Evolutionary conservation across 192 early-diverging fungal genomes (phyloP).

Genomic region (Backusella morwellensis): DNA sequence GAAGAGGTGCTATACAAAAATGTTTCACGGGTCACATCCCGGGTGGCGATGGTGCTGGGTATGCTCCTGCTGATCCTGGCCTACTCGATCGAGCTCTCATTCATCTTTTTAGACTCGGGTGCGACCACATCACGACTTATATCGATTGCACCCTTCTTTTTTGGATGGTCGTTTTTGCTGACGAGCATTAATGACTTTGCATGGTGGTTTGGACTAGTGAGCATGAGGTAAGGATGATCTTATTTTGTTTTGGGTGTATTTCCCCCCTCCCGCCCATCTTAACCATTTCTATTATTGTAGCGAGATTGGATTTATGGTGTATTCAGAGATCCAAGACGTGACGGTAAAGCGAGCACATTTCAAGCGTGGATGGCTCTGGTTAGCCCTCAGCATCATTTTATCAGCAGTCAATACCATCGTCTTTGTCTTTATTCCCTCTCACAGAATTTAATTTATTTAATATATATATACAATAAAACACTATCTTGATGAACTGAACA

Average conservation of each 20-base stretch:
- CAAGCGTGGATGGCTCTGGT: conserved; percentile 20
- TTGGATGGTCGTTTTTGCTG: conserved; percentile 34
- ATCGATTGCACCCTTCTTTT: conserved; percentile 29
- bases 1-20: conserved; percentile 40
- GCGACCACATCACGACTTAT: conserved; percentile 28
- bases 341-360: conserved; percentile 12
- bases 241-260: not conserved
- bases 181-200: conserved; percentile 36
- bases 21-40: conserved; percentile 14
- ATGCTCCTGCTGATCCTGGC: conserved; percentile 30
- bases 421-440: conserved; percentile 26
- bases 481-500: conserved; percentile 32
- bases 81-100: conserved; percentile 35
- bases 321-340: conserved; percentile 18
- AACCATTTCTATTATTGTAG: not conserved
- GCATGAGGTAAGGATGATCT: conserved; percentile 24
- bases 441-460: conserved; percentile 8
- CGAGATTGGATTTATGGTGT: conserved; percentile 22
- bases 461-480: not conserved
- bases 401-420: conserved; percentile 17
- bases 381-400: not conserved
- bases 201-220: conserved; percentile 31
- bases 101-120: conserved; percentile 34
- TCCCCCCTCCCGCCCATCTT: not conserved
- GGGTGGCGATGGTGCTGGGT: conserved; percentile 22